Evolutionary conservation across 345 rosid genomes (phyloP), one percentile per base, ranked within the genome.

Genomic region (Salix brachista): DNA sequence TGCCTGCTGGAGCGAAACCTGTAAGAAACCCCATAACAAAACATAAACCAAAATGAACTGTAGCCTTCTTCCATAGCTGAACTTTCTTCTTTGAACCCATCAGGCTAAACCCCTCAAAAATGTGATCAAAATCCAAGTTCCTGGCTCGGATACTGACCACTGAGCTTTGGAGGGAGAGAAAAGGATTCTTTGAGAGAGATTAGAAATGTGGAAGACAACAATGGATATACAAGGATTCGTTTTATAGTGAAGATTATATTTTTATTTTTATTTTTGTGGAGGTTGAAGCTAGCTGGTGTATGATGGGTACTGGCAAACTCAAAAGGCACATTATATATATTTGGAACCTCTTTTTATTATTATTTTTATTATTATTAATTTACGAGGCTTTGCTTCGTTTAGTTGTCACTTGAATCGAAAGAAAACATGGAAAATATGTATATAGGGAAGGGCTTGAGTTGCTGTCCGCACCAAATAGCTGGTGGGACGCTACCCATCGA

Each of bases 1-100:
- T 88, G 26, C 89, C 86, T 14, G 92, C 77, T 39, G 99, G 98
- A 78, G 99, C 98, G 80, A 92, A 89, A 39, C 98, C 98, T 54
- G 88, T 81, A 88, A 92, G 91, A 78, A 91, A 91, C 13, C 98
- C 98, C 93, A 92, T 91, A 46, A 90, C 89, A 71, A 94, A 94
- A 75, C 98, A 94, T 25, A 94, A 67, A 69, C 89, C 80, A 82
- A 94, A 94, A 78, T 90, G 98, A 32, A 90, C 87, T 8, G 81
- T 82, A 36, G 97, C 98, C 84, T 89, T 92, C 83, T 90, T 91
- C 98, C 97, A 94, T 83, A 90, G 26, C 73, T 82, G 98, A 70
- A 80, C 81, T 80, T 84, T 95, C 89, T 90, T 94, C 88, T 88
- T 94, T 72, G 98, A 85, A 37, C 87, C 93, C 93, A 88, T 83